Conservation (phyloP, 352 stramenopile species). For the Globisporangium acanthophoron region DNA sequence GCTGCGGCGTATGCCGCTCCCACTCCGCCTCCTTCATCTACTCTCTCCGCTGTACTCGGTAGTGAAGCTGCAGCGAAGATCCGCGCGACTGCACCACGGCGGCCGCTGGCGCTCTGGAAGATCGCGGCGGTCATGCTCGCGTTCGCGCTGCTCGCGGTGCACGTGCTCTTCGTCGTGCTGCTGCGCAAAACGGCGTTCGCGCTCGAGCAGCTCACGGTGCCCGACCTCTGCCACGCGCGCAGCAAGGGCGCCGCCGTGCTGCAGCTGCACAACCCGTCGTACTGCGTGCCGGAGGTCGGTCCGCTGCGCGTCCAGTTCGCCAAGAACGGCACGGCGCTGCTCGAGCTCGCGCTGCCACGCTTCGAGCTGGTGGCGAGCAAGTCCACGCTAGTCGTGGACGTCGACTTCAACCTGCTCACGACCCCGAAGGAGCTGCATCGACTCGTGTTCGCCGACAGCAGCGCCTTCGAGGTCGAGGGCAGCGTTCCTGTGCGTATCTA, state of each 20-base stretch:
- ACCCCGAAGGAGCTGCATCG: slow-evolving; percentile 39
- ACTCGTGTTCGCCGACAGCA: slow-evolving; percentile 38
- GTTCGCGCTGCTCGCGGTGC: slow-evolving; percentile 31
- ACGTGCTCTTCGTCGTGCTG: slow-evolving; percentile 59
- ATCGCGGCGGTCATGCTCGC: slow-evolving; percentile 22
- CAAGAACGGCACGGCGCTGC: slow-evolving; percentile 46
- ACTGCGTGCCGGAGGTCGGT: slow-evolving; percentile 58
- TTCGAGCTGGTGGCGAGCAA: slow-evolving; percentile 51
- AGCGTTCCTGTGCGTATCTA: slow-evolving; percentile 48
- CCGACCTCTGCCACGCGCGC: slow-evolving; percentile 59
- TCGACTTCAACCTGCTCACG: slow-evolving; percentile 43
- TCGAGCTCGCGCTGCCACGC: slow-evolving; percentile 37
- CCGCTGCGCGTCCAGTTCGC: slow-evolving; percentile 45
- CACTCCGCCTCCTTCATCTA: background rate
- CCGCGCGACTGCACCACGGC: background rate
- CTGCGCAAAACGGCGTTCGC: slow-evolving; percentile 55
- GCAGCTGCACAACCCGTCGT: slow-evolving; percentile 70
- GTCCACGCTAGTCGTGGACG: slow-evolving; percentile 39
- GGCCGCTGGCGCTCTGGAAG: slow-evolving; percentile 7
- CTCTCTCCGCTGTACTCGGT: too few species aligned
- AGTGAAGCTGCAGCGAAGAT: background rate
- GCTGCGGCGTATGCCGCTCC: background rate
- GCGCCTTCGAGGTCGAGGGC: slow-evolving; percentile 40
- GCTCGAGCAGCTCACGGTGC: slow-evolving; percentile 53
- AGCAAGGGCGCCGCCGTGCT: slow-evolving; percentile 48